Base-by-base conservation (phyloP, 257 asterid genomes). In the Capsicum rhomboideum region DNA sequence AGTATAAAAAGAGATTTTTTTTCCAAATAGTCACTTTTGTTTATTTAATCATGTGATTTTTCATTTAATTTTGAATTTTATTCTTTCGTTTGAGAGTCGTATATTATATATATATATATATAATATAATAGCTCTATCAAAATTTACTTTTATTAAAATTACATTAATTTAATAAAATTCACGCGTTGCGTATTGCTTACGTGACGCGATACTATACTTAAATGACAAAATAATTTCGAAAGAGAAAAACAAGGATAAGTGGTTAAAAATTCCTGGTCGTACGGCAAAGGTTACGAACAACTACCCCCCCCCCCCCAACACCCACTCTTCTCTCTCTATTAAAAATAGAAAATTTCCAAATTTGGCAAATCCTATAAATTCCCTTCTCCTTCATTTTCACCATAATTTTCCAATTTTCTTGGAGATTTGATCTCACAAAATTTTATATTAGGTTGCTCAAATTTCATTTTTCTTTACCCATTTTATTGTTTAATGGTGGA, bases 401-500 rank as follows among this genome's bases (percentile, higher is more conserved):
- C 4, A 68, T 8, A 68, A 2, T 40, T 40, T 68, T 9, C 46
- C 52, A 17, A 20, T 17, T 18, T 4, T 34, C 9, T 34, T 12
- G 20, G 50, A 67, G 77, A 67, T 67, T 67, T 67, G 49, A 69
- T 69, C 61, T 26, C 44, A 4, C 52, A 77, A 8, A 46, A 8
- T 74, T 74, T 23, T 14, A 49, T 8, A 3, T 8, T 44, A 8
- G 37, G 29, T 44, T 40, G 28, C 20, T 42, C 31, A n/a, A 63
- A 74, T 5, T 13, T 28, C 11, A 6, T 63, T 64, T 6, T 0
- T 6, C 0, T 58, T 10, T 16, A 61, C 11, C 68, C 1, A 0
- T 74, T 44, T 21, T 53, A 5, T 88, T 67, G 86, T 87, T n/a
- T 87, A 85, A 87, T 87, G 90, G 88, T 87, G 82, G 81, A 87